phyloP scores from a whole-genome alignment of 805 yeast genomes.

The Nakazawaea siamensis region DNA sequence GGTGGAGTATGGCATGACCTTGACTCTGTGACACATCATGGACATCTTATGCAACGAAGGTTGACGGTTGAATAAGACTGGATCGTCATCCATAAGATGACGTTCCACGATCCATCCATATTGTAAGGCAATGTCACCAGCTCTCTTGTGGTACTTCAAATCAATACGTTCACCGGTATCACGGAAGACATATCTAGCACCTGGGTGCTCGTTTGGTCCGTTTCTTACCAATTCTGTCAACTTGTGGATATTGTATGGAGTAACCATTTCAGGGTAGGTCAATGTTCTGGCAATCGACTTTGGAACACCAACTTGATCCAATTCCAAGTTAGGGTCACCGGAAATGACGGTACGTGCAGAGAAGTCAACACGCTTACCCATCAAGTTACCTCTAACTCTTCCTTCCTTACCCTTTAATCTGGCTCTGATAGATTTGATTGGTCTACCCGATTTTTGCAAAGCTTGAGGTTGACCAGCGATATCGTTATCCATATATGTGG shows the following conservation, averaged over 20 bases:
- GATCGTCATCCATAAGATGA: conserved; percentile 95
- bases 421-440: conserved; percentile 97
- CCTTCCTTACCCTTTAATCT: conserved; percentile 99
- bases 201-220: conserved; percentile 99
- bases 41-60: conserved; percentile 99
- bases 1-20: conserved; percentile 97
- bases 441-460: conserved; percentile 96
- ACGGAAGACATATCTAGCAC: conserved; percentile 97
- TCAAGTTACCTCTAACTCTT: conserved; percentile 93
- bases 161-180: conserved; percentile 99
- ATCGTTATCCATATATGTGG: conserved; percentile 99
- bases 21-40: conserved; percentile 99
- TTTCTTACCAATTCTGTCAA: conserved; percentile 90
- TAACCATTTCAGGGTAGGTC: conserved; percentile 94
- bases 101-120: conserved; percentile 99
- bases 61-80: conserved; percentile 97
- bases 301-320: conserved; percentile 99
- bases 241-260: conserved; percentile 93
- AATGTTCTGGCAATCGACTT: conserved; percentile 91
- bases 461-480: conserved; percentile 99
- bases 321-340: conserved; percentile 96
- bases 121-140: conserved; percentile 95
- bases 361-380: conserved; percentile 99
- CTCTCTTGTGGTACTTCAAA: conserved; percentile 91
- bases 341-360: conserved; percentile 99